Evolutionary conservation across 2,329 filamentous ascomycete species (phyloP), one percentile per base, ranked within the genome.

Genomic region (Conoideocrella luteorostrata): DNA sequence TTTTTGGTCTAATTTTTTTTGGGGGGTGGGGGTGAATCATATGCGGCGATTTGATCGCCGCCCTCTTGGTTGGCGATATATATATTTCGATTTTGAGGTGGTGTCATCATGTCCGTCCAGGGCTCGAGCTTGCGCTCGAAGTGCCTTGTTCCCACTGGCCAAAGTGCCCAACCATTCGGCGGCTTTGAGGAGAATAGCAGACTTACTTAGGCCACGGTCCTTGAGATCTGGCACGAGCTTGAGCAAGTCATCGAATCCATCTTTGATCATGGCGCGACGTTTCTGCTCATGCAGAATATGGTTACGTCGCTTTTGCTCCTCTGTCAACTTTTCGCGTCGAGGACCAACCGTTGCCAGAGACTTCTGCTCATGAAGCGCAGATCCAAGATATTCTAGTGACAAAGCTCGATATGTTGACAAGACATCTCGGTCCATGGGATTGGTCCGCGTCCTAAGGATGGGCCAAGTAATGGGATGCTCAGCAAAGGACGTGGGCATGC

Each of bases 271-370:
- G 5, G 43, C 43, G 3, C 43, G 32, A 12, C 43, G 38, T 24
- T 41, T 45, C 15, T 41, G 24, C 38, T 41, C 39, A 5, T 45
- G 43, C 4, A 41, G 38, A 9, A 45, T 45, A 24, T 45, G 43
- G 13, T 41, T 41, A 3, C 30, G 37, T 10, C 43, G 29, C 43
- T 41, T 45, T 6, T 45, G 43, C 33, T 38, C 38, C 4, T 21
- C 32, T 11, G 32, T 41, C 3, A 38, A 20, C 12, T 33, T 45
- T 15, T 41, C 33, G 3, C 37, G 32, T 4, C 39, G 43, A 11
- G 32, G 38, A 4, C 39, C 23, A 5, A 45, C n/a, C 13, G 32
- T 41, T 4, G 37, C 29, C 2, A 37, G 22, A 20, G 15, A 7
- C 30, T 22, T 45, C 4, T 38, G 36, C 6, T 35, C 41, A 20